Conservation (phyloP, 768 basidiomycete genomes). For the Gymnopilus dilepis region DNA sequence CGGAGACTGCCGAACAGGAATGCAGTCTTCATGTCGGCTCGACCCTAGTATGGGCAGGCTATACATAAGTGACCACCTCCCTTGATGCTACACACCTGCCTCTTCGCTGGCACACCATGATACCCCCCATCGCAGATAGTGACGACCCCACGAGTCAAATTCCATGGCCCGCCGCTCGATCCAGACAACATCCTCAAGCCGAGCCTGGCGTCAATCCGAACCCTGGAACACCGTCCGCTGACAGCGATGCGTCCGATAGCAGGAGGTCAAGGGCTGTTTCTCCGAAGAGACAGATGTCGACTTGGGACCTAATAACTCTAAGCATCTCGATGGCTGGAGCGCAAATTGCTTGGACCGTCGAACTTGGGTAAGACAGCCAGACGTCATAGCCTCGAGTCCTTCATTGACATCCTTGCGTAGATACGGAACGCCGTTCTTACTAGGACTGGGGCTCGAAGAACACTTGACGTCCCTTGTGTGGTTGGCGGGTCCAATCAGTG, state of each 20-base stretch:
- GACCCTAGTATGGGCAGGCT: constrained; percentile 18
- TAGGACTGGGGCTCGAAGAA: constrained; percentile 73
- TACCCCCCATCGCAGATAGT: constrained; percentile 63
- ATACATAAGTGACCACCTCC: constrained; percentile 26
- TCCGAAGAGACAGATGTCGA: constrained; percentile 46
- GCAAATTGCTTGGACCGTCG: constrained; percentile 95
- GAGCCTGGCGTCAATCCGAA: constrained; percentile 25
- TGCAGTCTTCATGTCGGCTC: constrained; percentile 20
- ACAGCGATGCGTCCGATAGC: constrained; percentile 20
- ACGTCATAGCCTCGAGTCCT: constrained; percentile 1
- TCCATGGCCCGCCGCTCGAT: constrained; percentile 66
- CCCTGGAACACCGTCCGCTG: constrained; percentile 23
- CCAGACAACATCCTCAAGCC: constrained; percentile 33
- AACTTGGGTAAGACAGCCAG: constrained; percentile 71
- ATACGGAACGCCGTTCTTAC: constrained; percentile 94
- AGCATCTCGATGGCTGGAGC: constrained; percentile 94
- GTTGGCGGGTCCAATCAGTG: constrained; percentile 94
- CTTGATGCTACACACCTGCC: constrained; percentile 24
- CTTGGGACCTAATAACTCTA: constrained; percentile 81
- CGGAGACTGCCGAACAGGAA: constrained; percentile 27
- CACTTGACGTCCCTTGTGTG: constrained; percentile 94
- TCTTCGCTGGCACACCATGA: constrained; percentile 47
- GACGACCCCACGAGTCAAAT: constrained; percentile 84
- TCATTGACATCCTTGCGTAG: constrained; percentile 46
- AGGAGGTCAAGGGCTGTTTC: constrained; percentile 29